phyloP scores from a whole-genome alignment of 495 filamentous ascomycete species.

The Penicillium salamii region DNA sequence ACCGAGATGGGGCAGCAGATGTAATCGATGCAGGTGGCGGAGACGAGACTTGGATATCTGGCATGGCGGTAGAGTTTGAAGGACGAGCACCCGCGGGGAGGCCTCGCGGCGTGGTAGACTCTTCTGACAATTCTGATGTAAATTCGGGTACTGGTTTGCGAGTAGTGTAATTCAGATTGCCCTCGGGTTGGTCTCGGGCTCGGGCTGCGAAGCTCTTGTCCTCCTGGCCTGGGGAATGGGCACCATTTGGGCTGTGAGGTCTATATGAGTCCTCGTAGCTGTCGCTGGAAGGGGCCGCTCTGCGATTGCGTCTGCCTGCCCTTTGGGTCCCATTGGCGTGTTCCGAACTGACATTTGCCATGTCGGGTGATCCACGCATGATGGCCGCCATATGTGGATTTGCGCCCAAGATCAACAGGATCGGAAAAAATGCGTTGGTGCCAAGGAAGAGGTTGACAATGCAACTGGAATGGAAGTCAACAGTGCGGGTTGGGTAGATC shows the following conservation, averaged over 20 bases:
- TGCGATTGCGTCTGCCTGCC: slow-evolving; percentile 13
- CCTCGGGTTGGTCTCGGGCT: slow-evolving; percentile 13
- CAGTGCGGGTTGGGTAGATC: background rate
- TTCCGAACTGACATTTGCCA: slow-evolving; percentile 17
- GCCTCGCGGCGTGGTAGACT: slow-evolving; percentile 24
- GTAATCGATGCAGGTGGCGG: slow-evolving; percentile 2
- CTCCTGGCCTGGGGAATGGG: background rate
- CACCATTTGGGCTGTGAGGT: slow-evolving; percentile 1
- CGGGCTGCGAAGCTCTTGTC: slow-evolving; percentile 20
- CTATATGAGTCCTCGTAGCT: slow-evolving; percentile 5
- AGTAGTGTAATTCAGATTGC: slow-evolving; percentile 21
- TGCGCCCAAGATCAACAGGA: background rate
- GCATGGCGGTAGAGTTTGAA: background rate
- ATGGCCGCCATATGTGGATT: slow-evolving; percentile 16
- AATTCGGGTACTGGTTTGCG: slow-evolving; percentile 8
- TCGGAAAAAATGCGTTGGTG: background rate
- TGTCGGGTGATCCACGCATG: slow-evolving; percentile 21
- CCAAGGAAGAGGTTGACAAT: slow-evolving; percentile 14
- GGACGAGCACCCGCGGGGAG: slow-evolving; percentile 11
- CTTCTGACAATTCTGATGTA: slow-evolving; percentile 6
- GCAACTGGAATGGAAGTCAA: background rate
- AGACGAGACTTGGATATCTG: slow-evolving; percentile 10
- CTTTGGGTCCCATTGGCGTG: slow-evolving; percentile 9
- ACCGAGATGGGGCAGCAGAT: slow-evolving; percentile 25
- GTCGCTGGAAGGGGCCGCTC: background rate